A percentile compares a stretch with the other conserved stretches of the same genome.
Conservation (phyloP, 441 rosid species). For the Isatis lusitanica region DNA sequence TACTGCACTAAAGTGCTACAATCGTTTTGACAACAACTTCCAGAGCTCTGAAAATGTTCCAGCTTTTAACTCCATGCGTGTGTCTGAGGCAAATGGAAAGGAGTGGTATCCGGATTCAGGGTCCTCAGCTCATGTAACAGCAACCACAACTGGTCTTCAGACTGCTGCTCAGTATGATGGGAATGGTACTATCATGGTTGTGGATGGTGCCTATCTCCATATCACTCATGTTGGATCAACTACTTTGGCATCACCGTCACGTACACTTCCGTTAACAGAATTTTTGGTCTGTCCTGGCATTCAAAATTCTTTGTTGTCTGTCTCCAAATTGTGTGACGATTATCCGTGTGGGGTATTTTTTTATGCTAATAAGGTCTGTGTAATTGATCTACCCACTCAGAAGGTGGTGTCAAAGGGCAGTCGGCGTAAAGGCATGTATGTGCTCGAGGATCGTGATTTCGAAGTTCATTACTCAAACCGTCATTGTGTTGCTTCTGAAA, state of each 20-base stretch:
- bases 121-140: too few species aligned
- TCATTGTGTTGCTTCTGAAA: neutral
- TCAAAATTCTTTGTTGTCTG: neutral
- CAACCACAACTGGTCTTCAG: too few species aligned
- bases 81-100: too few species aligned
- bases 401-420: neutral
- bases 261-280: neutral
- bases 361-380: neutral
- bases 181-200: too few species aligned
- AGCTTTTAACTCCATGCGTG: too few species aligned
- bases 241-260: neutral
- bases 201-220: too few species aligned
- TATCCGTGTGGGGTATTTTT: neutral
- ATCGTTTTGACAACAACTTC: too few species aligned
- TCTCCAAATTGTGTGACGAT: neutral
- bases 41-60: too few species aligned
- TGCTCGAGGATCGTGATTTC: neutral
- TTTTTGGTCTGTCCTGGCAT: neutral
- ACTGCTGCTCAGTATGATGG: too few species aligned
- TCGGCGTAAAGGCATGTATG: neutral
- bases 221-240: too few species aligned
- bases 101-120: too few species aligned
- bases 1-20: too few species aligned
- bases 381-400: neutral
- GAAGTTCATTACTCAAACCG: neutral